Evolutionary conservation across 306 rosid species (phyloP).

Genomic region (Citrullus mucosospermus): DNA sequence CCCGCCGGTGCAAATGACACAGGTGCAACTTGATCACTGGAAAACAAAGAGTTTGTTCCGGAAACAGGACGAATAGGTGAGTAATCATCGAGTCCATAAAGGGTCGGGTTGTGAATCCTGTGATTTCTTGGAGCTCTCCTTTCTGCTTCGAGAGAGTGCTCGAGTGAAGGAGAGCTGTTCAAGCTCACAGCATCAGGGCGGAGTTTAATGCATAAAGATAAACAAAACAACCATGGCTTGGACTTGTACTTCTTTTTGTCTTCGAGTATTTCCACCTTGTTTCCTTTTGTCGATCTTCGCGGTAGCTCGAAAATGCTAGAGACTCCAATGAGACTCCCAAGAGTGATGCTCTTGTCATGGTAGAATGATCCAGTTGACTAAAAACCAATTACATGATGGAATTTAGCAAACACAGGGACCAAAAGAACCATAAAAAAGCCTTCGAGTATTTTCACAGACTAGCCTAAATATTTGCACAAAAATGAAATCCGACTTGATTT

Average conservation of each 20-base stretch:
- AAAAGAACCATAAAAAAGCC: background rate
- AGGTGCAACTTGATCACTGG: slow-evolving; percentile 21
- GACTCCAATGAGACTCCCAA: slow-evolving; percentile 52
- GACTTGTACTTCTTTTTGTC: slow-evolving; percentile 26
- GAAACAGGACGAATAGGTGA: slow-evolving; percentile 1
- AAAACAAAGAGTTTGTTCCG: slow-evolving; percentile 16
- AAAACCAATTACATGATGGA: background rate
- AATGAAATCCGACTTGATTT: background rate
- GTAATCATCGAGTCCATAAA: slow-evolving; percentile 19
- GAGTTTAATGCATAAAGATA: slow-evolving; percentile 52
- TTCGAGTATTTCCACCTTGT: slow-evolving; percentile 22
- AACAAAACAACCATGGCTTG: slow-evolving; percentile 49
- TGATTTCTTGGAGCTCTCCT: slow-evolving; percentile 24
- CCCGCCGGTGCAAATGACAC: slow-evolving; percentile 9
- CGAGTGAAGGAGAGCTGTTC: slow-evolving; percentile 41
- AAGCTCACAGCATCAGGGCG: slow-evolving; percentile 38
- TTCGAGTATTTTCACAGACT: background rate
- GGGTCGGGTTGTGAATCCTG: background rate
- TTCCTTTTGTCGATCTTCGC: slow-evolving; percentile 37
- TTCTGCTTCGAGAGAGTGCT: slow-evolving; percentile 54
- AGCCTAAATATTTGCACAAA: too few relatives aligned
- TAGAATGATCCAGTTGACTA: slow-evolving; percentile 47
- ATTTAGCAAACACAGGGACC: slow-evolving; percentile 5
- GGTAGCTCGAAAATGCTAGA: slow-evolving; percentile 42
- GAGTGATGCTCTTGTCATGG: slow-evolving; percentile 52